A percentile compares a stretch with the other conserved stretches of the same genome.
Evolutionary conservation across 2,329 filamentous ascomycete genomes (phyloP).

Genomic region (Fusarium subtropicale): DNA sequence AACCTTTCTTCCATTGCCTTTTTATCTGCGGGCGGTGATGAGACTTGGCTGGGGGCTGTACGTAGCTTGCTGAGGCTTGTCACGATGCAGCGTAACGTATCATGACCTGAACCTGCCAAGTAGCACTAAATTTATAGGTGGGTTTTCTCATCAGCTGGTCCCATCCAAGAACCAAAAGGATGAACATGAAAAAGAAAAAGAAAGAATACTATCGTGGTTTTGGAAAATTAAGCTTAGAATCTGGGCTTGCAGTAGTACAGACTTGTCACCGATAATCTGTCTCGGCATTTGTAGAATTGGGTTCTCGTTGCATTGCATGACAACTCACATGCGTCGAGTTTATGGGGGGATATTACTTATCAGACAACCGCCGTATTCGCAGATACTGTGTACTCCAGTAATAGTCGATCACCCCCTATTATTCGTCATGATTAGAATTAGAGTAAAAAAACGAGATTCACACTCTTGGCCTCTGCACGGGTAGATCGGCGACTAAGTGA

Average conservation of each 20-base stretch:
- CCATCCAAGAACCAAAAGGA: not conserved
- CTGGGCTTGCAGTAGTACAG: slow-evolving; percentile 13
- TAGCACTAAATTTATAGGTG: slow-evolving; percentile 14
- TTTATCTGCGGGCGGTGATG: slow-evolving; percentile 7
- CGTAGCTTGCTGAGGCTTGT: slow-evolving; percentile 22
- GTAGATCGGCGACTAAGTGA: slow-evolving; percentile 29
- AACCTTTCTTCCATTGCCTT: slow-evolving; percentile 4
- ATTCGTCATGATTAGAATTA: not conserved
- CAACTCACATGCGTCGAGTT: not conserved
- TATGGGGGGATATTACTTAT: not conserved
- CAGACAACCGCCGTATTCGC: not conserved
- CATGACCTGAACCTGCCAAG: slow-evolving; percentile 24
- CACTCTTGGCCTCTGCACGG: slow-evolving; percentile 13
- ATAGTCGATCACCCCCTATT: not conserved
- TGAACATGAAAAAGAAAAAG: not conserved
- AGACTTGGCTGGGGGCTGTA: not conserved
- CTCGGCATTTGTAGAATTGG: not conserved
- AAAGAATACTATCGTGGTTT: slow-evolving; percentile 1
- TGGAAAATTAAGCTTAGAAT: slow-evolving; percentile 24
- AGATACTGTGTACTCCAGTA: slow-evolving; percentile 2
- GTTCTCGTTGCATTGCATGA: not conserved
- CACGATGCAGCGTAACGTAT: slow-evolving; percentile 28
- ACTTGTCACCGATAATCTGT: not conserved
- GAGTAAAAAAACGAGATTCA: not conserved
- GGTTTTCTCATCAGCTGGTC: not conserved